Conservation (phyloP, 2,329 filamentous ascomycete genomes). For the Fusarium sp. region DNA sequence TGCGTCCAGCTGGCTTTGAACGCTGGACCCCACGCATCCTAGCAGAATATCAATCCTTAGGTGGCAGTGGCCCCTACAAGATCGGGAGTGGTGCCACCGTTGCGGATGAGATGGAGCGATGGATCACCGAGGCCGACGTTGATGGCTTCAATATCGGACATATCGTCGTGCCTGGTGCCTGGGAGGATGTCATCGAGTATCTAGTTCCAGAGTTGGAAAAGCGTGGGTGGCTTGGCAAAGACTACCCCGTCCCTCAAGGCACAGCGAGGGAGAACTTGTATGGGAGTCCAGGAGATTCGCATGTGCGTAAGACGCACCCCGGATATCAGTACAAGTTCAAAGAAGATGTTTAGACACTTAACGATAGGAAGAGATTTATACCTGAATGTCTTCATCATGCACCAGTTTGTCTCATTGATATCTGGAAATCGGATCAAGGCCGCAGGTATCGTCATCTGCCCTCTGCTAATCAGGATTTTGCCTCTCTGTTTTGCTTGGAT, state of each 20-base stretch:
- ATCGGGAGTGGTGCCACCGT: conserved; percentile 26
- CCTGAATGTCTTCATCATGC: neutral
- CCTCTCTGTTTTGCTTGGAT: no score
- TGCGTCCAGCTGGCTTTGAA: conserved; percentile 6
- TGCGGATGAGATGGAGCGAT: conserved; percentile 26
- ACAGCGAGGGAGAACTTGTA: conserved; percentile 2
- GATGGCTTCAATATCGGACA: conserved; percentile 33
- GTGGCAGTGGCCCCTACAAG: conserved; percentile 46
- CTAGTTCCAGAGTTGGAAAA: conserved; percentile 14
- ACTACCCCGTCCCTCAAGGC: neutral
- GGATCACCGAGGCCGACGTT: conserved; percentile 22
- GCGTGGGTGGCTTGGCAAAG: neutral
- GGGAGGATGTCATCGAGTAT: conserved; percentile 19
- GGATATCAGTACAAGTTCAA: neutral
- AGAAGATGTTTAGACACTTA: neutral
- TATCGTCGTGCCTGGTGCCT: conserved; percentile 18
- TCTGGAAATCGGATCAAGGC: neutral
- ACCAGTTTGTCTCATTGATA: neutral
- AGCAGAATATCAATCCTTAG: conserved; percentile 65
- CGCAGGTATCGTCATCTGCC: no score
- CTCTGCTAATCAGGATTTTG: no score
- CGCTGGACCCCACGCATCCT: conserved; percentile 69
- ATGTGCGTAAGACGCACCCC: neutral
- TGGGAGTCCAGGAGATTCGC: neutral
- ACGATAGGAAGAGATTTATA: neutral